phyloP scores from a whole-genome alignment of 306 rosid species.

The Pyrus betulifolia region DNA sequence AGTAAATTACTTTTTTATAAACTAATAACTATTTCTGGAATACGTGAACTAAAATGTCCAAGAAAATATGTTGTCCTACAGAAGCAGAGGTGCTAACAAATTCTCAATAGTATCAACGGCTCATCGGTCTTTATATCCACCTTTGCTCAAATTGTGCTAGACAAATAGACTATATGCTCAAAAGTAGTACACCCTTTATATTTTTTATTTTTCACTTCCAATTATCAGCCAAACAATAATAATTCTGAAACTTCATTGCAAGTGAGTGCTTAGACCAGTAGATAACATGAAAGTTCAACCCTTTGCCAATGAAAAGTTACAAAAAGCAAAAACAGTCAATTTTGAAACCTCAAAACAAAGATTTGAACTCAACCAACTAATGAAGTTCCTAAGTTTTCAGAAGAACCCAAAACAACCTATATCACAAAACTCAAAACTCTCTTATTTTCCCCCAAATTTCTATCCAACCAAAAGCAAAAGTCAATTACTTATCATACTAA shows the following conservation, averaged over 20 bases:
- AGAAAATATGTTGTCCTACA: not conserved
- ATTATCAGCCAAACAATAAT: not conserved
- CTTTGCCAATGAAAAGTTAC: not conserved
- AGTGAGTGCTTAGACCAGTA: not conserved
- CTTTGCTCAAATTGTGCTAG: not conserved
- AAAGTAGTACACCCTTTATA: not conserved
- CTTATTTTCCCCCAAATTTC: not conserved
- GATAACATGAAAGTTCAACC: not conserved
- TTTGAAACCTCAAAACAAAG: not conserved
- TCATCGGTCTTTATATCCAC: not conserved
- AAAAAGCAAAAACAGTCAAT: not conserved
- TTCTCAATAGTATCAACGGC: not conserved
- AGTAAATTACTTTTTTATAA: not conserved
- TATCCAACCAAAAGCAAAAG: not conserved
- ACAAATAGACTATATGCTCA: not conserved
- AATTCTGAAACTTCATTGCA: not conserved
- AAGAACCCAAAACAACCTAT: conserved; percentile 3
- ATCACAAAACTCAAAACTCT: not conserved
- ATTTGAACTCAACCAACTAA: not conserved
- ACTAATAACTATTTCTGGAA: not conserved
- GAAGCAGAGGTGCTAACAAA: not conserved
- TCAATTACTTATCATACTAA: too few relatives aligned
- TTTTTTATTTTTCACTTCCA: not conserved
- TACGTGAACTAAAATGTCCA: not conserved
- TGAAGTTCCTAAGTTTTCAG: not conserved